A percentile compares a stretch with the other conserved stretches of the same genome.
phyloP scores from a whole-genome alignment of 768 basidiomycete genomes.

The Dacryopinax spathularia region DNA sequence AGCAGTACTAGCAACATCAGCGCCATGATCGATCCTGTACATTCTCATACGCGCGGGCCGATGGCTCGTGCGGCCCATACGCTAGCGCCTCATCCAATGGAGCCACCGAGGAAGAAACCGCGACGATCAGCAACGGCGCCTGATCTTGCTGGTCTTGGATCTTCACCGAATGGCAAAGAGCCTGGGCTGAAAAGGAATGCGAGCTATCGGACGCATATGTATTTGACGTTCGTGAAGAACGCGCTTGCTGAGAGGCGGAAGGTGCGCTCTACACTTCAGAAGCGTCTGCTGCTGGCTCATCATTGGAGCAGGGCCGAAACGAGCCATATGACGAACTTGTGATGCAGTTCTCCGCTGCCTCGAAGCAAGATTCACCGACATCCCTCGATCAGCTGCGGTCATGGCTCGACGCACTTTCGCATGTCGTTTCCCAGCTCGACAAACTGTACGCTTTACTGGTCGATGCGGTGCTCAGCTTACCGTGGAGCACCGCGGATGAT shows the following conservation, averaged over 20 bases:
- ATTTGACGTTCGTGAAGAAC: constrained; percentile 66
- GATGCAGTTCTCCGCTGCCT: constrained; percentile 46
- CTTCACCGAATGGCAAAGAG: background rate
- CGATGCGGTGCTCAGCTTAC: constrained; percentile 70
- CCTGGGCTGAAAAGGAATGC: constrained; percentile 28
- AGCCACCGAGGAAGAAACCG: background rate
- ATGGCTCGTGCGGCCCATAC: background rate
- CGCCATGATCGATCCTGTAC: background rate
- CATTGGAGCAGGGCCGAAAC: constrained; percentile 43
- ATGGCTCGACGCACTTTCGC: constrained; percentile 77
- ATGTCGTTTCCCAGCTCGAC: constrained; percentile 83
- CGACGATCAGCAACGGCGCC: background rate
- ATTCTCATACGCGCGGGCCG: background rate
- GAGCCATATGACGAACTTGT: constrained; percentile 81
- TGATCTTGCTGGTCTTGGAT: background rate
- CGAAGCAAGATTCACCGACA: constrained; percentile 31
- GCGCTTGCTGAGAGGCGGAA: constrained; percentile 59
- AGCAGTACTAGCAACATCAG: background rate
- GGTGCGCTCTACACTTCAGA: constrained; percentile 35
- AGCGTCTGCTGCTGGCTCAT: background rate
- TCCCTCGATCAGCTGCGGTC: constrained; percentile 46
- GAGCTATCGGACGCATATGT: constrained; percentile 65
- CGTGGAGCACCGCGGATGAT: constrained; percentile 86
- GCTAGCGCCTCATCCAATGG: background rate
- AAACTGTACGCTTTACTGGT: constrained; percentile 65